Base-by-base conservation (phyloP, 306 rosid genomes). In the Acacia crassicarpa region DNA sequence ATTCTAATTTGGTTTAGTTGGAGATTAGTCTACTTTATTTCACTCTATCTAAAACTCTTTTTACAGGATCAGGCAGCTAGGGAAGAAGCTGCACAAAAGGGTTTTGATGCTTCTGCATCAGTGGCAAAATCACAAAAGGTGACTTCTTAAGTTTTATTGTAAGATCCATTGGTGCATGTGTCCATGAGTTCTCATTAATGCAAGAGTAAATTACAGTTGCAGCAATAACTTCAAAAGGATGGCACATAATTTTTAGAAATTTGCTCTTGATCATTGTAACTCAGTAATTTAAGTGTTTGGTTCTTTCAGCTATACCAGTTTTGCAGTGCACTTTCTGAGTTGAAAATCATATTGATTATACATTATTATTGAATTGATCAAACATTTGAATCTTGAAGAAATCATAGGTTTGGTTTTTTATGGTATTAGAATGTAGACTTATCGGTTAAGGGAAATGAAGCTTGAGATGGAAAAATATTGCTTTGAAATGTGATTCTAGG, bases 11-110 rank as follows among this genome's bases (percentile, higher is more conserved):
- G 81, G 68, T 20, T 79, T 48, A 22, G 38, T 17, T 72, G 27
- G 68, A 65, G 82, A 66, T 78, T 62, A 45, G 65, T 69, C 12
- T 83, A 44, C 38, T 35, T 66, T 62, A 81, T 73, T 78, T 83
- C 65, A 62, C 75, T 78, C 8, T 9, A 41, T 49, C n/a, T 63
- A 17, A 75, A 58, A 49, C 6, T 72, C 58, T 27, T 53, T 41
- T 58, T 74, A 48, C 84, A 92, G 97, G 95, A 93, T 75, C 94
- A 89, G 80, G 94, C 92, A 68, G 90, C 87, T 51, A 92, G 90
- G 85, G 86, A 84, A 67, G 89, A 81, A 45, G 91, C 90, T 68
- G 79, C 80, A 35, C 81, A 75, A 84, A 79, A 43, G 67, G 85
- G 85, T 73, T 75, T 88, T 1, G 82, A 81, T 4, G 85, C 67